Evolutionary conservation across 805 yeast species (phyloP).

Genomic region (Candida coquimbonensis): DNA sequence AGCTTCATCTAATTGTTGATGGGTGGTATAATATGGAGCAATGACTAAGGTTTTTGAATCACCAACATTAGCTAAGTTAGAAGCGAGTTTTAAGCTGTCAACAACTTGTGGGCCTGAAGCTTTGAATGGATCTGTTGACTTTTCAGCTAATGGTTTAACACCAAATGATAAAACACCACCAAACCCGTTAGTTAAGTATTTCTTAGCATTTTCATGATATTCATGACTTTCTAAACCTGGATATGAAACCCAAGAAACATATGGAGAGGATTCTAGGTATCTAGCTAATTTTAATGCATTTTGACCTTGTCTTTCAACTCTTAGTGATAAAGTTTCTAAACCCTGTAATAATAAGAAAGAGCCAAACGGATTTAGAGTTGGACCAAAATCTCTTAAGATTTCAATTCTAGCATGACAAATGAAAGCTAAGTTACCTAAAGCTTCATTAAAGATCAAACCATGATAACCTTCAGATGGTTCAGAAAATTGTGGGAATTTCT

Average conservation of each 20-base stretch:
- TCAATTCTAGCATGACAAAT: conserved; percentile 78
- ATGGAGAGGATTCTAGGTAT: conserved; percentile 61
- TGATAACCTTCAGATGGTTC: conserved; percentile 92
- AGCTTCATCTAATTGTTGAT: conserved; percentile 78
- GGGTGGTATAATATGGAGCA: conserved; percentile 95
- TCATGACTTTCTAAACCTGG: conserved; percentile 79
- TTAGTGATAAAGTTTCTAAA: conserved; percentile 84
- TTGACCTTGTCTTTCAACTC: conserved; percentile 86
- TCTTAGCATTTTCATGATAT: conserved; percentile 75
- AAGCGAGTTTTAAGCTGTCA: conserved; percentile 75
- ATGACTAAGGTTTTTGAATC: conserved; percentile 93
- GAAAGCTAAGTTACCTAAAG: conserved; percentile 74
- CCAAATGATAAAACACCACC: conserved; percentile 91
- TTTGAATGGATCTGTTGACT: conserved; percentile 51
- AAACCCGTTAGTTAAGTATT: conserved; percentile 70
- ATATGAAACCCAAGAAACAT: conserved; percentile 87
- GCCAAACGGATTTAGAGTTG: conserved; percentile 81
- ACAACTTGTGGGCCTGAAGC: conserved; percentile 81
- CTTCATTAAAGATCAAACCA: conserved; percentile 76
- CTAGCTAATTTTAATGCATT: conserved; percentile 79
- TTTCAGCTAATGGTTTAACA: conserved; percentile 58
- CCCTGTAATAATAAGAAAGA: conserved; percentile 86
- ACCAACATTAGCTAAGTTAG: conserved; percentile 95
- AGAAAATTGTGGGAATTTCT: conserved; percentile 86
- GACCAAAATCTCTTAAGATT: conserved; percentile 87